These are phyloP conservation scores for Ganoderma meredithae DNA, from an alignment of 1,284 basidiomycete species.

Conservation along the genomic window DNA sequence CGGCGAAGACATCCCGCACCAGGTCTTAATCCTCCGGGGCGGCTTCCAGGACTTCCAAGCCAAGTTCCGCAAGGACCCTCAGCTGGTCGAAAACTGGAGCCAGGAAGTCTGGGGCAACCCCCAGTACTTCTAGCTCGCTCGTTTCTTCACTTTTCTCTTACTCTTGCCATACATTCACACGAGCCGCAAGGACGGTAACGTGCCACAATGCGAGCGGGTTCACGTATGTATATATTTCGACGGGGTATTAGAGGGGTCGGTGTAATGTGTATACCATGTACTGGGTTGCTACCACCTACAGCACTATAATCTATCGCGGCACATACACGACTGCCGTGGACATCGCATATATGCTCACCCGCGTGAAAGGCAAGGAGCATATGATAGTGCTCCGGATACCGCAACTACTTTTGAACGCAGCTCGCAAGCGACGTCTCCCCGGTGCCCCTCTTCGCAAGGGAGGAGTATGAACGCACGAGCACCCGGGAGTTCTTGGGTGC, in stretches of 20 bases:
- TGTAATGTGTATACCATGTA: constrained; percentile 7
- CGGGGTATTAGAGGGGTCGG: background rate
- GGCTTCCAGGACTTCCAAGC: constrained; percentile 77
- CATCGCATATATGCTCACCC: background rate
- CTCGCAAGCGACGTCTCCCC: background rate
- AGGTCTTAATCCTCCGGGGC: constrained; percentile 70
- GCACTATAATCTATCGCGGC: constrained; percentile 5
- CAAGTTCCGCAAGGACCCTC: constrained; percentile 73
- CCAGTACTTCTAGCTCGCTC: constrained; percentile 21
- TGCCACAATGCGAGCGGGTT: background rate
- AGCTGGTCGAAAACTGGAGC: constrained; percentile 79
- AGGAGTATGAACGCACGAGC: background rate
- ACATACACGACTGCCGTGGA: background rate
- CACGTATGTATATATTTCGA: constrained; percentile 3
- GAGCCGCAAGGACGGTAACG: background rate
- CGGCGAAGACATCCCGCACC: constrained; percentile 52
- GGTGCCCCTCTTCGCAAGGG: background rate
- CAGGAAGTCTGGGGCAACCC: constrained; percentile 59
- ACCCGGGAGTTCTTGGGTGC: background rate
- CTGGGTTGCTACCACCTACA: constrained; percentile 3
- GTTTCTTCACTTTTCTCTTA: background rate
- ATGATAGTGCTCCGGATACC: background rate
- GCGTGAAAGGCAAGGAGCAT: background rate
- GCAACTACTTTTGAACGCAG: background rate
- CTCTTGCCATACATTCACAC: background rate